Conservation (phyloP, 2,329 filamentous ascomycete genomes). For the Phyllosticta capitalensis region DNA sequence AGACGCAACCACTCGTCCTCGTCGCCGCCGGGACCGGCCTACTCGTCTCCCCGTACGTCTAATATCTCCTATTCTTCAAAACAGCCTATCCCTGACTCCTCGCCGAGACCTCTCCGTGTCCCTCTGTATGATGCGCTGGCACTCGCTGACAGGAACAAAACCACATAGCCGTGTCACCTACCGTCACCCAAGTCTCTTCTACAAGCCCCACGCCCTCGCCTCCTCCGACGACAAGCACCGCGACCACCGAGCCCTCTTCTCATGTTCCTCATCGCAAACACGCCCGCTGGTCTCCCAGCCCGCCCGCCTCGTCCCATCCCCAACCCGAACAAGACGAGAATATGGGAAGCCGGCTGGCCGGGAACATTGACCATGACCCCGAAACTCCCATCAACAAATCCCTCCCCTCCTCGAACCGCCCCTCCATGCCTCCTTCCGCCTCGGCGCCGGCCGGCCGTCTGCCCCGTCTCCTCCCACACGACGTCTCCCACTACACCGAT, state of each 20-base stretch:
- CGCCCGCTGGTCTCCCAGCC: conserved; percentile 47
- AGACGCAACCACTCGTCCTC: conserved; percentile 26
- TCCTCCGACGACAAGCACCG: conserved; percentile 47
- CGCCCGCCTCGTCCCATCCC: conserved; percentile 36
- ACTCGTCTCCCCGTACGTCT: conserved; percentile 52
- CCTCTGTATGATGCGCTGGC: conserved; percentile 33
- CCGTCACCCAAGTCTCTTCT: conserved; percentile 42
- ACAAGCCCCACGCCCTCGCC: conserved; percentile 46
- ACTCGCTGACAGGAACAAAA: conserved; percentile 19
- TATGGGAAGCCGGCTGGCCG: conserved; percentile 30
- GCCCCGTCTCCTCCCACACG: conserved; percentile 51
- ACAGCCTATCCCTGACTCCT: conserved; percentile 4
- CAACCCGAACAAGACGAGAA: conserved; percentile 18
- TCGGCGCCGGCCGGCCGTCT: conserved; percentile 37
- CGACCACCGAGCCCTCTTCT: conserved; percentile 43
- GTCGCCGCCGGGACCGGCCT: conserved; percentile 52
- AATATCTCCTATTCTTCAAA: not conserved
- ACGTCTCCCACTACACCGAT: conserved; percentile 58
- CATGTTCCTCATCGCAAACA: conserved; percentile 43
- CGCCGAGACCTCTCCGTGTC: conserved; percentile 15
- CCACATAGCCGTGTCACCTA: conserved; percentile 42
- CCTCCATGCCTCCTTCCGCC: conserved; percentile 33
- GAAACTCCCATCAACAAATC: conserved; percentile 5
- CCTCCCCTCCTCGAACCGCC: conserved; percentile 12
- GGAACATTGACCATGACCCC: conserved; percentile 16